Percentiles rank a stretch among this genome's conserved stretches.
These are phyloP conservation scores for Ilyonectria mors-panacis DNA, from an alignment of 2,329 filamentous ascomycete genomes.

Conservation along the genomic window DNA sequence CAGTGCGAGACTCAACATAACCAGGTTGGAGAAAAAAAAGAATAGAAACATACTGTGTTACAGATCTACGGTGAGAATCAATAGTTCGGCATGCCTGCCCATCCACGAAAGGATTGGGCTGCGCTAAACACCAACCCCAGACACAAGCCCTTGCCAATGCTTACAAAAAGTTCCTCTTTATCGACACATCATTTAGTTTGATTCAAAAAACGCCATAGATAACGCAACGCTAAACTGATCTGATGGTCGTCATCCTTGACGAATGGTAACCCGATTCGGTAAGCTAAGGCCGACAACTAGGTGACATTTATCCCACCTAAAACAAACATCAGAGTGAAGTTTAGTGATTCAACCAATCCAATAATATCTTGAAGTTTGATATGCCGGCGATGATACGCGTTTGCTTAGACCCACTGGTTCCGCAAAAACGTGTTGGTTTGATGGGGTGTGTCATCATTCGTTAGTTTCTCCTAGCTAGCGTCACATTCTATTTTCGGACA, in stretches of 20 bases:
- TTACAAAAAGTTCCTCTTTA: neutral
- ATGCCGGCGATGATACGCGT: neutral
- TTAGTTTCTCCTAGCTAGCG: neutral
- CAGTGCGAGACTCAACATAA: neutral
- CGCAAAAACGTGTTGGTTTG: neutral
- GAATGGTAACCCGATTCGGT: neutral
- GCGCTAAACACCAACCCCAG: neutral
- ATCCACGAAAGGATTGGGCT: neutral
- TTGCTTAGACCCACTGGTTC: neutral
- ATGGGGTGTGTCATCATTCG: neutral
- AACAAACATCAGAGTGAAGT: neutral
- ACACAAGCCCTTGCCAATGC: neutral
- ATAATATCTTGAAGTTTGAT: neutral
- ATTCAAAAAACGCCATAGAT: neutral
- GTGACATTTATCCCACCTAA: neutral
- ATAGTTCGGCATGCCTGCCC: neutral
- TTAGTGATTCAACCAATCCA: neutral
- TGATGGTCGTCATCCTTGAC: neutral
- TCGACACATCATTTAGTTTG: neutral
- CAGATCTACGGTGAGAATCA: neutral
- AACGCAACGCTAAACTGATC: neutral
- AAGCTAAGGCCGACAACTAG: neutral
- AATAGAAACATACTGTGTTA: neutral
- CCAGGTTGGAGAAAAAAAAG: neutral
- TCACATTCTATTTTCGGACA: neutral